These are phyloP conservation scores for Apostasia shenzhenica DNA, from an alignment of 106 monocot genomes.

Conservation along the genomic window DNA sequence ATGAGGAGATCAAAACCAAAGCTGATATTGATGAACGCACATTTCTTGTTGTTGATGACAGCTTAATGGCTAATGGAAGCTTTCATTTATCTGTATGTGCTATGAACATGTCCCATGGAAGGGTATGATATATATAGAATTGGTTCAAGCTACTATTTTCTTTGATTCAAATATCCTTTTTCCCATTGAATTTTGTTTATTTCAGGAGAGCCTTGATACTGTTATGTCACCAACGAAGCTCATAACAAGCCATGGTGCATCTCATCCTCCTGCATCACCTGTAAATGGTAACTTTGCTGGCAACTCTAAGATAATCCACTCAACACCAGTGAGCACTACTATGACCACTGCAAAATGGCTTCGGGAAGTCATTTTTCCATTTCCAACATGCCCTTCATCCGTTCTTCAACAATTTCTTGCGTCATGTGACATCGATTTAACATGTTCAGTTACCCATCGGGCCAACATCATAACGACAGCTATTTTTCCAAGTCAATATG, in stretches of 20 bases:
- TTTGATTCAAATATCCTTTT: conserved; percentile 1
- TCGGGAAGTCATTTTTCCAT: conserved; percentile 72
- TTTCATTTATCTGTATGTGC: conserved; percentile 31
- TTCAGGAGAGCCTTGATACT: conserved; percentile 39
- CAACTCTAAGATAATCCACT: conserved; percentile 27
- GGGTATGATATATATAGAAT: conserved; percentile 27
- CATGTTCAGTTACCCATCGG: conserved; percentile 35
- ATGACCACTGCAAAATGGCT: conserved; percentile 99
- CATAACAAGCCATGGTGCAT: conserved; percentile 41
- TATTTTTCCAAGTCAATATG: conserved; percentile 65
- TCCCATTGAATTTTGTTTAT: conserved; percentile 10
- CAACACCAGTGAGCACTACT: conserved; percentile 84
- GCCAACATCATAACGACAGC: conserved; percentile 79
- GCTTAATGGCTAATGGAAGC: conserved; percentile 38
- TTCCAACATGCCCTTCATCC: conserved; percentile 57
- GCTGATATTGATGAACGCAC: conserved; percentile 72
- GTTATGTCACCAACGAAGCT: conserved; percentile 61
- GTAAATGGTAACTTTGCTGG: conserved; percentile 23
- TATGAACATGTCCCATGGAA: conserved; percentile 27
- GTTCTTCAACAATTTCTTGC: conserved; percentile 67
- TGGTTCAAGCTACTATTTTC: conserved; percentile 1
- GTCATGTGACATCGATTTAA: conserved; percentile 54
- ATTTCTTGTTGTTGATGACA: conserved; percentile 56
- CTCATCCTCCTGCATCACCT: conserved; percentile 54
- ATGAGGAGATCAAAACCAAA: conserved; percentile 33